A percentile compares a stretch with the other conserved stretches of the same genome.
Evolutionary conservation across 2,329 filamentous ascomycete species (phyloP).

Genomic region (Biscogniauxia sp.): DNA sequence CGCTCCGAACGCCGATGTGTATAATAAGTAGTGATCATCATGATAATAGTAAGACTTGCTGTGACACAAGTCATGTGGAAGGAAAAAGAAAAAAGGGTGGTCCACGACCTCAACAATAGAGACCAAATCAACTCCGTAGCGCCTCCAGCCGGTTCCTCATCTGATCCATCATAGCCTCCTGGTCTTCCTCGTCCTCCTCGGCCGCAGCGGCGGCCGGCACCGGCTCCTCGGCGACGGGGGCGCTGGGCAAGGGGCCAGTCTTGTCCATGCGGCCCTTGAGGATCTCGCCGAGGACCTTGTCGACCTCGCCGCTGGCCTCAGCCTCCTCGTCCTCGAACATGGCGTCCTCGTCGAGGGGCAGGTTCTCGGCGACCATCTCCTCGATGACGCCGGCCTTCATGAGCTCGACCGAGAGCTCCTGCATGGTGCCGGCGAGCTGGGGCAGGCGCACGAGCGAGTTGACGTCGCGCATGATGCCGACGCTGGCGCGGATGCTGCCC

Average conservation of each 20-base stretch:
- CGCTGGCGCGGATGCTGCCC: slow-evolving; percentile 80
- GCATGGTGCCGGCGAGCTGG: slow-evolving; percentile 85
- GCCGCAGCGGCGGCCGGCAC: slow-evolving; percentile 50
- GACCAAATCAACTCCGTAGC: slow-evolving; percentile 67
- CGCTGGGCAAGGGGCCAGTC: slow-evolving; percentile 52
- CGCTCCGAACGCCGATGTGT: slow-evolving; percentile 18
- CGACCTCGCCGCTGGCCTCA: slow-evolving; percentile 76
- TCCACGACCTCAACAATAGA: not conserved
- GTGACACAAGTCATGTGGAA: not conserved
- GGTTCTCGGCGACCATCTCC: slow-evolving; percentile 87
- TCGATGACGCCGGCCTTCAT: slow-evolving; percentile 96
- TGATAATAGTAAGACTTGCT: not conserved
- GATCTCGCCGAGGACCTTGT: slow-evolving; percentile 89
- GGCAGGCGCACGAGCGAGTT: slow-evolving; percentile 82
- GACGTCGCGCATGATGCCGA: slow-evolving; percentile 96
- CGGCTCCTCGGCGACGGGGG: slow-evolving; percentile 52
- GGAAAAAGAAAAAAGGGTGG: slow-evolving; percentile 8
- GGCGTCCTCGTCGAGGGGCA: slow-evolving; percentile 73
- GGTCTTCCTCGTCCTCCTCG: slow-evolving; percentile 78
- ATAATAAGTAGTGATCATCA: slow-evolving; percentile 6
- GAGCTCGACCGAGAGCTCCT: slow-evolving; percentile 79
- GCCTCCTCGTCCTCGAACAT: slow-evolving; percentile 72
- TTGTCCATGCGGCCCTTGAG: slow-evolving; percentile 78
- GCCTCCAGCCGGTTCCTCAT: slow-evolving; percentile 92
- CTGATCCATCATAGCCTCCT: slow-evolving; percentile 87